These are phyloP conservation scores for Colletotrichum nymphaeae DNA, from an alignment of 2,329 filamentous ascomycete genomes.

Conservation along the genomic window DNA sequence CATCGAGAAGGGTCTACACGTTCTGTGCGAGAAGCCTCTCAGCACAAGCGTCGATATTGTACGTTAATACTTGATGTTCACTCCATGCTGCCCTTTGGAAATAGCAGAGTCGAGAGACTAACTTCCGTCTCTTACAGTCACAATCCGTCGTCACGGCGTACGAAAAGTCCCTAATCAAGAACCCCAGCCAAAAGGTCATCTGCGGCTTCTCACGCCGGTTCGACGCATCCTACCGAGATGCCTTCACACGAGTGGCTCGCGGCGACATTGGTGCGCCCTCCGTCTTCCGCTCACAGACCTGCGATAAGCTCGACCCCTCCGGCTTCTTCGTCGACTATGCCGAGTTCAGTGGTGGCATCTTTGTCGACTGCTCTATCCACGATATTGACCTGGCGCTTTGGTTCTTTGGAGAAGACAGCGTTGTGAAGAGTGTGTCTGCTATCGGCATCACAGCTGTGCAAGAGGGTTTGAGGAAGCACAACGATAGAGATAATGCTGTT, in stretches of 20 bases:
- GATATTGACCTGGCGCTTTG: constrained; percentile 63
- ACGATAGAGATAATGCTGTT: constrained; percentile 46
- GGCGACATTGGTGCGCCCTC: constrained; percentile 70
- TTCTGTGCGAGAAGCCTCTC: constrained; percentile 70
- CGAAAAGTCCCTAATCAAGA: constrained; percentile 45
- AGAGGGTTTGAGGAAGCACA: constrained; percentile 46
- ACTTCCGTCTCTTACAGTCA: constrained; percentile 51
- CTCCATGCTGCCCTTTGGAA: no score
- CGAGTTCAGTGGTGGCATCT: constrained; percentile 74
- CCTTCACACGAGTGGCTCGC: constrained; percentile 59
- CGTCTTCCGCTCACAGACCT: constrained; percentile 74
- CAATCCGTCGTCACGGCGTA: constrained; percentile 70
- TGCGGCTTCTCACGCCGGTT: constrained; percentile 58
- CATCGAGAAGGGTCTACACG: constrained; percentile 65
- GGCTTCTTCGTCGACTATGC: constrained; percentile 78
- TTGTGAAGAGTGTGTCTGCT: constrained; percentile 46
- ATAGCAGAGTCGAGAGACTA: not conserved
- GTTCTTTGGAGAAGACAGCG: constrained; percentile 47
- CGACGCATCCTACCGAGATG: constrained; percentile 73
- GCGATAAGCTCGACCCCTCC: constrained; percentile 72
- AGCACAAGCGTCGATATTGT: constrained; percentile 70
- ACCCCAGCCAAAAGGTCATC: constrained; percentile 73
- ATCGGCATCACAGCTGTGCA: constrained; percentile 46
- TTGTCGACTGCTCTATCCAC: constrained; percentile 78
- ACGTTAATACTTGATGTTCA: constrained; percentile 40